Percentiles rank a stretch among this genome's conserved stretches.
phyloP scores from a whole-genome alignment of 140 eudicot species.

The Bidens hawaiensis region DNA sequence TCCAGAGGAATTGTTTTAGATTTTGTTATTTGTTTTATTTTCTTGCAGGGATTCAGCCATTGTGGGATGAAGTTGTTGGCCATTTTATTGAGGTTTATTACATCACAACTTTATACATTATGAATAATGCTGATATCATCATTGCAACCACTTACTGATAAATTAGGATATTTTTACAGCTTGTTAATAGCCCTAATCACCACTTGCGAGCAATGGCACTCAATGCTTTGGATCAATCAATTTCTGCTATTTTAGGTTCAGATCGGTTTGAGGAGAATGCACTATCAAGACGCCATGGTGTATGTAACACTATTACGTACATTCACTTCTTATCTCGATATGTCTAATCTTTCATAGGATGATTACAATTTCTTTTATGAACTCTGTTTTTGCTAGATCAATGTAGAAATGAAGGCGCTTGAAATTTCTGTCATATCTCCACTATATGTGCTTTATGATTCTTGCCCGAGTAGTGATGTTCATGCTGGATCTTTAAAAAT shows the following conservation, averaged over 20 bases:
- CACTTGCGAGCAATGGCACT: conserved; percentile 77
- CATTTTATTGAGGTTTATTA: too few species aligned
- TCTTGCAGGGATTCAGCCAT: too few species aligned
- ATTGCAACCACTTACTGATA: conserved; percentile 19
- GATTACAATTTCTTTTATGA: conserved; percentile 3
- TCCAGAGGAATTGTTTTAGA: background rate
- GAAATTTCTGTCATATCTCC: conserved; percentile 92
- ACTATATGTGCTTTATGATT: conserved; percentile 61
- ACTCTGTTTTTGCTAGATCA: conserved; percentile 33
- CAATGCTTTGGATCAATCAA: conserved; percentile 86
- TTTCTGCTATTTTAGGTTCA: conserved; percentile 93
- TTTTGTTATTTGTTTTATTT: background rate
- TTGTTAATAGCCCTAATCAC: conserved; percentile 77
- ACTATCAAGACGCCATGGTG: conserved; percentile 33
- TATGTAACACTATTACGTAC: conserved; percentile 37
- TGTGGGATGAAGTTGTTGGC: too few species aligned
- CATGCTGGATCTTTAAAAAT: conserved; percentile 86
- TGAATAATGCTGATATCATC: conserved; percentile 17
- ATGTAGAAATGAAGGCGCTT: conserved; percentile 57
- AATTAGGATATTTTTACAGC: conserved; percentile 47
- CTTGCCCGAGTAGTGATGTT: conserved; percentile 63
- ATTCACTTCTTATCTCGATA: background rate
- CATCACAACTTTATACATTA: too few species aligned
- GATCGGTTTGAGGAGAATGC: conserved; percentile 60
- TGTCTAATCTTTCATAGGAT: background rate